A percentile compares a stretch with the other conserved stretches of the same genome.
Conservation (phyloP, 1,284 basidiomycete species). For the Waitea zeae region DNA sequence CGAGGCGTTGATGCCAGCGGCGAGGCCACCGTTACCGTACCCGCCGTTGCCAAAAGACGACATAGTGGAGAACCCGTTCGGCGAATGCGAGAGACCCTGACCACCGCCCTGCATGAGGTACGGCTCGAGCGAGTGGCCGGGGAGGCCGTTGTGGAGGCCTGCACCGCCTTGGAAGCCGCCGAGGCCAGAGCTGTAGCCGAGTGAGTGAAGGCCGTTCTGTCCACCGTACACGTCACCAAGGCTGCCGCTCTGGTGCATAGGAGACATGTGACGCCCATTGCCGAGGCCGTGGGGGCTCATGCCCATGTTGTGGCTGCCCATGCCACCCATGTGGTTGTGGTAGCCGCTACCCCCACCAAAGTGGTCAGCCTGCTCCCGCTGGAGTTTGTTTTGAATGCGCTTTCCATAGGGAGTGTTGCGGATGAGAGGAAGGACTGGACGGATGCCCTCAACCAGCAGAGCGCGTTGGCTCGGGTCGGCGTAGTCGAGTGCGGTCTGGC, state of each 20-base stretch:
- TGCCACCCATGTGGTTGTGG: constrained; percentile 37
- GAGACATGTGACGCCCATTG: constrained; percentile 34
- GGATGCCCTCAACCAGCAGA: constrained; percentile 82
- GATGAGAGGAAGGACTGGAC: constrained; percentile 90
- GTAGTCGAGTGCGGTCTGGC: constrained; percentile 85
- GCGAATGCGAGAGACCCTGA: too few species aligned
- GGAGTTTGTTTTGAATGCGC: constrained; percentile 93
- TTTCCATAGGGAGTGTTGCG: constrained; percentile 97
- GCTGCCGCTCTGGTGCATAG: constrained; percentile 32
- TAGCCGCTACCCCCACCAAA: constrained; percentile 38
- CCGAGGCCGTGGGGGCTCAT: constrained; percentile 16
- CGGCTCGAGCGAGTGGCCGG: constrained; percentile 53
- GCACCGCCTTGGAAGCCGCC: constrained; percentile 23
- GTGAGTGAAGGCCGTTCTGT: constrained; percentile 37
- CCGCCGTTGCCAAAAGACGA: constrained; percentile 29
- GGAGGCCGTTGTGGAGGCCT: constrained; percentile 22
- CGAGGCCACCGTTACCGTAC: constrained; percentile 28
- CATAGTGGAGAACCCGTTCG: constrained; percentile 36
- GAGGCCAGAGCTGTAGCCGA: constrained; percentile 40
- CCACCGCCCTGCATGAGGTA: constrained; percentile 59
- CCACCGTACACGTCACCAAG: constrained; percentile 53
- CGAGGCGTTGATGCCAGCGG: constrained; percentile 38
- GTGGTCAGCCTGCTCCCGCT: constrained; percentile 75
- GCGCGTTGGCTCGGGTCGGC: constrained; percentile 80
- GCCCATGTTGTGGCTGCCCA: constrained; percentile 37